Base-by-base conservation (phyloP, 2,329 filamentous ascomycete genomes). In the Microcyclosporella mali region DNA sequence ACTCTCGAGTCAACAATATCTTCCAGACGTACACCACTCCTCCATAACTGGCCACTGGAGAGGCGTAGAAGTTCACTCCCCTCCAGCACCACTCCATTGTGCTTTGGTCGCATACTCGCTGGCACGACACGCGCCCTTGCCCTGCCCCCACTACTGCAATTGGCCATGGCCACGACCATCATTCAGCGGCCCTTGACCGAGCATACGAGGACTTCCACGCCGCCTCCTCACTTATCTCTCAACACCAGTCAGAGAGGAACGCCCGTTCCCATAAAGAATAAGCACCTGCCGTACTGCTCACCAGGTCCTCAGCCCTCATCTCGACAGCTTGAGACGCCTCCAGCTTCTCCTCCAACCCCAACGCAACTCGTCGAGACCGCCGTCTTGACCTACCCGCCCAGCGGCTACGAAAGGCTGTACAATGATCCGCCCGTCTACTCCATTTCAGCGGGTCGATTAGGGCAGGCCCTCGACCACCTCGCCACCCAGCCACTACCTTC, bases 211-310 rank as follows among this genome's bases (percentile, higher is more conserved):
- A 63, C 64, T 21, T 58, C 67, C 15, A 69, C 67, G 25, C 66
- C 78, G 33, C 73, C 76, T 28, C 68, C 77, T 27, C 69, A 75
- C 27, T 66, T 82, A 46, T 75, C 70, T 30, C 69, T 84, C 51
- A 81, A 80, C 60, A 74, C 74, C 11, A 71, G 74, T 6, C 61
- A 72, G 38, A 67, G 73, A 55, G 74, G 73, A 35, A 73, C 75
- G 6, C 77, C 78, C 14, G 70, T 84, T 6, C 73, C 92, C 17
- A 58, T 74, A 2, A 87, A 88, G 8, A 95, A 94, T 68, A 94
- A 92, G 66, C 88, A 95, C 66, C 73, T 95, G 17, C 88, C 89
- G n/a, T 71, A 83, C 55, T 95, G 88, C 66, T 84, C 88, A n/a
- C 79, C 88, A 1, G 88, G 88, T 1, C 83, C 86, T 2, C 61